Base-by-base conservation (phyloP, 73 alveolate species). In the Blepharisma japonicum region DNA sequence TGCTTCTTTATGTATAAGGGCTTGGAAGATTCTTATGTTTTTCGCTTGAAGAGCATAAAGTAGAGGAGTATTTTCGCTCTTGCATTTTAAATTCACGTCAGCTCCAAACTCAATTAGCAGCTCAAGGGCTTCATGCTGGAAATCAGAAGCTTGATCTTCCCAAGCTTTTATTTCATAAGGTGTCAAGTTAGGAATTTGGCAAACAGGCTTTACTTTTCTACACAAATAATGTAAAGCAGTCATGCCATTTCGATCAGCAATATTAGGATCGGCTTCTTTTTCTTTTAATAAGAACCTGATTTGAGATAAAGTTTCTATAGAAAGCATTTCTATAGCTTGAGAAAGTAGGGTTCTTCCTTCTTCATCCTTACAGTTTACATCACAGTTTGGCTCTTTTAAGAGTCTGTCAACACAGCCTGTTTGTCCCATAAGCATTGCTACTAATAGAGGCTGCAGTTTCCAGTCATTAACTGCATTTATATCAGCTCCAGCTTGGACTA, bases 331-430 rank as follows among this genome's bases (percentile, higher is more conserved):
- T 45, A 95, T 79, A 55, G 96, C 81, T 71, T 91, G 90, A 68
- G 91, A 88, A 21, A 96, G 79, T 50, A 96, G 81, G 23, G 98
- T 88, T 91, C 94, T 94, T 72, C 98, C 99, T 81, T 87, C 80
- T 61, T 90, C 96, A 86, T 94, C 98, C 71, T 93, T 94, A 70
- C 98, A 91, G 84, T 96, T 94, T 6, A 96, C 98, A 90, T 96
- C 96, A 51, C 88, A 92, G 2, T 66, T 53, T 50, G 89, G 90
- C 55, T 84, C 85, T 71, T 91, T 94, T 46, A 96, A 85, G 21
- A 96, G 77, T 80, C 85, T 86, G 86, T 92, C 93, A 23, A 96
- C 98, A 56, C 93, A 83, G 0, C 94, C 97, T 9, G 83, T 66
- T 71, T 96, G 99, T 53, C 91, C 98, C 54, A 85, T 88, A 55